phyloP scores from a whole-genome alignment of 1,139 yeast genomes.

The Geotrichum candidum region DNA sequence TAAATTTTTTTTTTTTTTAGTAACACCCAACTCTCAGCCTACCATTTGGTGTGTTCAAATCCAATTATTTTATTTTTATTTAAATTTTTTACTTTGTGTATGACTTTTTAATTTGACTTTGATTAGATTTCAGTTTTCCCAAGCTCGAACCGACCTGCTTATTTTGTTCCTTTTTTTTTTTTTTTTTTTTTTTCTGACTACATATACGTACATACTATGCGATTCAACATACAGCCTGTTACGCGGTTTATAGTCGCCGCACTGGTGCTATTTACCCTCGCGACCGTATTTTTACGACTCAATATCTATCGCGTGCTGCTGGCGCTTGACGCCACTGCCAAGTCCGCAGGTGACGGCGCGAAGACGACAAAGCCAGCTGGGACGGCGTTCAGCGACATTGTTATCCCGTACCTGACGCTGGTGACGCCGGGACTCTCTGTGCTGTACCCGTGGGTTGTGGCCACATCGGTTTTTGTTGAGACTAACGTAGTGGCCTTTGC shows the following conservation, averaged over 20 bases:
- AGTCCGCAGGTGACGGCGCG: constrained; percentile 18
- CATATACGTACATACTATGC: neutral
- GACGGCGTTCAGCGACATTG: constrained; percentile 37
- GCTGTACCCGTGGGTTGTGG: constrained; percentile 69
- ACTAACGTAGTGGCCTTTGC: constrained; percentile 47
- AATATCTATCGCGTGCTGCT: constrained; percentile 25
- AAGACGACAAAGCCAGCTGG: neutral
- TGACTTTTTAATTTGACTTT: no score
- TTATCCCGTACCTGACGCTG: constrained; percentile 60
- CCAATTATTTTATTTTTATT: no score
- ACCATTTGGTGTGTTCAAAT: no score
- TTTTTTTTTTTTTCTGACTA: neutral
- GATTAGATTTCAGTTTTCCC: no score
- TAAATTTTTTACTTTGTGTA: no score
- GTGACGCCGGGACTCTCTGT: constrained; percentile 55
- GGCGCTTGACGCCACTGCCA: constrained; percentile 6
- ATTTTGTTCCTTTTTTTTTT: neutral
- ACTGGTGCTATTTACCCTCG: constrained; percentile 31
- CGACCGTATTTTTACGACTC: constrained; percentile 32
- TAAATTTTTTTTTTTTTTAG: no score
- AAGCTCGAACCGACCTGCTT: neutral
- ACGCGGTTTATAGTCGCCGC: constrained; percentile 35
- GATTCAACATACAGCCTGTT: constrained; percentile 37
- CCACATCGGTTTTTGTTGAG: constrained; percentile 69
- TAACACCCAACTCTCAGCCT: no score